Evolutionary conservation across 2,329 filamentous ascomycete genomes (phyloP), one percentile per base, ranked within the genome.

Genomic region (Aspergillus candidus): DNA sequence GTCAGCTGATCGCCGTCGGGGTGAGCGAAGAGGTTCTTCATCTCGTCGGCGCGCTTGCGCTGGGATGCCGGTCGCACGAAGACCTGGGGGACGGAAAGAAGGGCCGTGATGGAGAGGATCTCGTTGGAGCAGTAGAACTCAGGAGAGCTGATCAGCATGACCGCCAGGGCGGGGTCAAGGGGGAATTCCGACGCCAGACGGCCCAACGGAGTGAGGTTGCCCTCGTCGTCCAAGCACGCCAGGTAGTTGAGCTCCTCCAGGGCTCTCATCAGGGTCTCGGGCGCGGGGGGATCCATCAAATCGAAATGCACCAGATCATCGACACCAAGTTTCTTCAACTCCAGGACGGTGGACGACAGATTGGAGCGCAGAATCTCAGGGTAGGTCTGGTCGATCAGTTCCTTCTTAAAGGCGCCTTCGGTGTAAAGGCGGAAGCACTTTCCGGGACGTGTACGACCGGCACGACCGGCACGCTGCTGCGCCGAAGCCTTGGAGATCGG

Each of bases 71-170:
- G 93, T 7, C 93, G 87, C 27, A 94, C 80, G 63, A 95, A 98
- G 48, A 97, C 81, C 64, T 96, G 88, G 0, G 93, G 93, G 10
- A 97, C 93, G 0, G 91, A 97, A 14, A 98, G 80, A 10, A 98
- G 79, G 1, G 93, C 86, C 1, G 90, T 95, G 57, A 98, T 86
- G 34, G 93, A 97, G 11, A 98, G 78, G 33, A 98, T 93, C 73
- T 98, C 93, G 68, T 97, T 97, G 36, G 90, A 95, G 76, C 93
- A 98, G 72, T 93, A 94, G 69, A 98, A 98, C 62, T 98, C 93
- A 10, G 93, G 91, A 6, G 90, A 95, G 10, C 86, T 90, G 66
- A 98, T 96, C 46, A 98, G 78, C 93, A 98, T 97, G 51, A 98
- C 94, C 1, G 93, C 93, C 30, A 98, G 75, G 1, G 89, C 82